These are phyloP conservation scores for Waltergamsia citrina DNA, from an alignment of 2,329 filamentous ascomycete species.

Conservation along the genomic window DNA sequence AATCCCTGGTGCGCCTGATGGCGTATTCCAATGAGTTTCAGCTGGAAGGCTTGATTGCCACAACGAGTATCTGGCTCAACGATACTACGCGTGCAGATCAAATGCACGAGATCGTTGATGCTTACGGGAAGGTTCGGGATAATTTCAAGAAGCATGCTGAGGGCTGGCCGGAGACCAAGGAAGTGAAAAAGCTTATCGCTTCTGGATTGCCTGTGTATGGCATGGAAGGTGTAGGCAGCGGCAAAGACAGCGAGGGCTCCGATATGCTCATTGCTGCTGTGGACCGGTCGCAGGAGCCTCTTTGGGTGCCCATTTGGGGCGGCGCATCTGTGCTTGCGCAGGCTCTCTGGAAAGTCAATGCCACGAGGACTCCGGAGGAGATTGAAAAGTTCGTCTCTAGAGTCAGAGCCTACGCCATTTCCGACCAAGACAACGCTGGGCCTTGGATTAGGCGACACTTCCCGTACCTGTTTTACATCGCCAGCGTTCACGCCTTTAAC, in stretches of 20 bases:
- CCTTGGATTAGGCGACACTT: constrained; percentile 44
- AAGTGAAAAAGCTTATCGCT: constrained; percentile 16
- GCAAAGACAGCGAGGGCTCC: constrained; percentile 24
- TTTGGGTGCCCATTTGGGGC: constrained; percentile 45
- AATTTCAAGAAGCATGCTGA: constrained; percentile 23
- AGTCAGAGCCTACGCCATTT: constrained; percentile 44
- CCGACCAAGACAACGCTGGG: constrained; percentile 49
- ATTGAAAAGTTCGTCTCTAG: constrained; percentile 25
- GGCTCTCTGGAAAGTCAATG: constrained; percentile 24
- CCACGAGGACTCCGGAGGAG: constrained; percentile 15
- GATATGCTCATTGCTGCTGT: constrained; percentile 27
- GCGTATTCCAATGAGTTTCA: constrained; percentile 32
- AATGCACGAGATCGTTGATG: constrained; percentile 4
- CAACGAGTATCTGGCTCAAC: constrained; percentile 31
- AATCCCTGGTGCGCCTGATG: constrained; percentile 29
- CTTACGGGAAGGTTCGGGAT: not conserved
- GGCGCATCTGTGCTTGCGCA: constrained; percentile 43
- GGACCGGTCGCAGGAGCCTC: constrained; percentile 22
- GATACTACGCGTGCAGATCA: constrained; percentile 13
- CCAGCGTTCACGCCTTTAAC: constrained; percentile 45
- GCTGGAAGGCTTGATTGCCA: constrained; percentile 28
- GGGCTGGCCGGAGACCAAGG: constrained; percentile 19
- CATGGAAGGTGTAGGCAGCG: constrained; percentile 18
- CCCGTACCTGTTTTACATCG: constrained; percentile 46
- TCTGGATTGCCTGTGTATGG: no score